Percentiles rank a stretch among this genome's conserved stretches.
Evolutionary conservation across 164 flowering plant species (phyloP).

Genomic region (Aristolochia californica): DNA sequence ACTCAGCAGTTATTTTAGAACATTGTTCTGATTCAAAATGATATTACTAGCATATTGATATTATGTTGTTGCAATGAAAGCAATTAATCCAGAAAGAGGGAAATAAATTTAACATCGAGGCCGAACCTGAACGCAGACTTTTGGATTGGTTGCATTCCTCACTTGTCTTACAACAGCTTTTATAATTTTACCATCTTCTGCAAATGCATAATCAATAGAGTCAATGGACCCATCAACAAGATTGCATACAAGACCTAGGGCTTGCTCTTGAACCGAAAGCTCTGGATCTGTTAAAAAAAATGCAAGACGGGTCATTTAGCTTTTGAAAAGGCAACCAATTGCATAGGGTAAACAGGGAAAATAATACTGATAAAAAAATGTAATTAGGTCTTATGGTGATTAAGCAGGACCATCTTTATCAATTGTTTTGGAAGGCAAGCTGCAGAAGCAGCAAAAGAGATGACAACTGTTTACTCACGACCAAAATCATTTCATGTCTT

Average conservation of each 20-base stretch:
- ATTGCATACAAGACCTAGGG: conserved; percentile 80
- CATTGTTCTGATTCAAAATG: too few species aligned
- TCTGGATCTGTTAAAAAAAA: conserved; percentile 71
- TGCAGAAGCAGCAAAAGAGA: too few species aligned
- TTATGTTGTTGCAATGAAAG: too few species aligned
- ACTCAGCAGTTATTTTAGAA: too few species aligned
- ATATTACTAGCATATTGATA: too few species aligned
- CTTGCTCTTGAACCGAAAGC: conserved; percentile 79
- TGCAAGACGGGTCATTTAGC: neutral
- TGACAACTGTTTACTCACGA: too few species aligned
- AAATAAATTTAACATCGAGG: neutral
- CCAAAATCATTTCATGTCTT: too few species aligned
- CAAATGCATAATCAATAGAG: conserved; percentile 49
- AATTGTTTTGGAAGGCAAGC: too few species aligned
- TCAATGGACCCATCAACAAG: conserved; percentile 66
- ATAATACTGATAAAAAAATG: neutral
- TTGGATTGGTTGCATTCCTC: conserved; percentile 33
- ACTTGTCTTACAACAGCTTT: conserved; percentile 69
- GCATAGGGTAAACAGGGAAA: neutral
- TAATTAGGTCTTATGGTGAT: too few species aligned
- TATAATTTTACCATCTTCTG: conserved; percentile 53
- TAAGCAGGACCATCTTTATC: neutral
- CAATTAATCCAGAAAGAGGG: neutral
- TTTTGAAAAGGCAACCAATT: too few species aligned
- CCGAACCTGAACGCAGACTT: conserved; percentile 68